Conservation (phyloP, 192 early-diverging fungal species). For the Chytriomyces confervae region DNA sequence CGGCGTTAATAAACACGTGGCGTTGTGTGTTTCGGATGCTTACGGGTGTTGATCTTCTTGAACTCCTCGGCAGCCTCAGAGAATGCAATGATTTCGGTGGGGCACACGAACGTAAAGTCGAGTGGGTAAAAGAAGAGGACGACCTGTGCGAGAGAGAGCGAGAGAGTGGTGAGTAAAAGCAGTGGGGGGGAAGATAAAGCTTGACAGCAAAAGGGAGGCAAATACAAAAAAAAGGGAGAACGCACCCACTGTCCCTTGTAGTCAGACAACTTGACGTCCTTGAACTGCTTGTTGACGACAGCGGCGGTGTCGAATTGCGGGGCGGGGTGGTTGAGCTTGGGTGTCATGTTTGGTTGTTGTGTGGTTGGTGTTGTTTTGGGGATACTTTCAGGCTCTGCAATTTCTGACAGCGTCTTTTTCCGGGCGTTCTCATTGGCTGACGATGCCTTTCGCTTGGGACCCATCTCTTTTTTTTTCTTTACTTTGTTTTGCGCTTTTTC, state of each 20-base stretch:
- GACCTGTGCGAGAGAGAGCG: constrained; percentile 12
- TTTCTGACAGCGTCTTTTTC: background rate
- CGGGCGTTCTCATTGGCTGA: background rate
- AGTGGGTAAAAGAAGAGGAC: constrained; percentile 59
- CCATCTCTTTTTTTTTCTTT: background rate
- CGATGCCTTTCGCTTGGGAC: background rate
- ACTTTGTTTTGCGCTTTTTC: no score
- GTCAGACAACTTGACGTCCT: constrained; percentile 65
- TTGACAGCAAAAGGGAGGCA: background rate
- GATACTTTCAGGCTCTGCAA: background rate
- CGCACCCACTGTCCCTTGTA: constrained; percentile 62
- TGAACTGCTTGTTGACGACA: constrained; percentile 75
- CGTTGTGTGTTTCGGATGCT: background rate
- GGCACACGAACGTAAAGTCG: constrained; percentile 83
- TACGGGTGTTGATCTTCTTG: constrained; percentile 65
- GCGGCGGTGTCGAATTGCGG: constrained; percentile 70
- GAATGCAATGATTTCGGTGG: constrained; percentile 81
- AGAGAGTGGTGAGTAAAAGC: background rate
- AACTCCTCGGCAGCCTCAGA: constrained; percentile 84
- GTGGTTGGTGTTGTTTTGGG: background rate
- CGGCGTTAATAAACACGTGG: background rate
- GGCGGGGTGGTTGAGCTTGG: constrained; percentile 41
- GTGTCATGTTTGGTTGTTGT: background rate
- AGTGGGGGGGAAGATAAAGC: background rate
- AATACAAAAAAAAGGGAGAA: background rate